Evolutionary conservation across 768 basidiomycete species (phyloP), one percentile per base, ranked within the genome.

Genomic region (Chalciporus piperatus): DNA sequence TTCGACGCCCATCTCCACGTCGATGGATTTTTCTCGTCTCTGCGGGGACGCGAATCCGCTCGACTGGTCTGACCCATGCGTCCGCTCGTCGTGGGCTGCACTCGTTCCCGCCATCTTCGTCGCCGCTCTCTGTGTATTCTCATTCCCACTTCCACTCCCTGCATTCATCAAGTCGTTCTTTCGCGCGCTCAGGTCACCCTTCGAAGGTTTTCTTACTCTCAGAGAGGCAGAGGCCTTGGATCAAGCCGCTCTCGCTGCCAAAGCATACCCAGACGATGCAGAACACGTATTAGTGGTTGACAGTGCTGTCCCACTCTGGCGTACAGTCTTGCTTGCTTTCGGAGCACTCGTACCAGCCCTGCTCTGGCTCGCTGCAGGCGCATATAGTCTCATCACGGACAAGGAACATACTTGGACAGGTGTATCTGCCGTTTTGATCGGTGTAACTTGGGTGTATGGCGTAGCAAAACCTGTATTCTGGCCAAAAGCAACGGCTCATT

Each of bases 391-490:
- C 14, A 55, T 73, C 32, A 72, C 77, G n/a, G 68, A 68, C 35
- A 65, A 75, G 19, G 50, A 61, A 0, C 47, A 60, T 19, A 27
- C 56, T 2, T 76, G 76, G 72, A 56, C 48, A 13, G 73, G 68
- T 16, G 51, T 75, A 2, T 71, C 71, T 7, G 70, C 76, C 0
- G 69, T 85, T 43, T 61, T 85, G 27, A 59, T 80, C 22, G 80
- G 82, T 0, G 54, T 70, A 0, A 71, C 81, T 4, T 92, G 90
- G 90, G 64, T 87, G 35, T 90, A 88, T 58, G 81, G 84, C 1
- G 65, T 80, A 17, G 58, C 76, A 19, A 80, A 82, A 41, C 81
- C 85, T 1, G 69, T 85, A 13, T 60, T 76, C 25, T 71, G 71
- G 35, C 81, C 84, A 0, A 70, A 73, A 6, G 67, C 78, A 1